phyloP scores from a whole-genome alignment of 495 filamentous ascomycete species.

The Penicillium odoratum region DNA sequence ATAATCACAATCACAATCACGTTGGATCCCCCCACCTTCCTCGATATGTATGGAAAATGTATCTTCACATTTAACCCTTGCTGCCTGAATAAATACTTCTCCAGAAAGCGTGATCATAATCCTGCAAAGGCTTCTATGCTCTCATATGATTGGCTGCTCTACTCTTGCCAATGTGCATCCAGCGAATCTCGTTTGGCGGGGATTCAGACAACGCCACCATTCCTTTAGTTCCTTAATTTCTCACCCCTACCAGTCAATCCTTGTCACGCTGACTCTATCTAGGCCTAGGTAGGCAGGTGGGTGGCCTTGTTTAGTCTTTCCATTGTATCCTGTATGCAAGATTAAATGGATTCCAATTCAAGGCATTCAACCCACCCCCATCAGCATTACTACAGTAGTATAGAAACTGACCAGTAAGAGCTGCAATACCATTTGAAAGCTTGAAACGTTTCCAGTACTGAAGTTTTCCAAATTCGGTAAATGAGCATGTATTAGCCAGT shows the following conservation, averaged over 20 bases:
- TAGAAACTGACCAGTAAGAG: no score
- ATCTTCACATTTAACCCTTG: conserved; percentile 10
- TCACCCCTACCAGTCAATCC: not conserved
- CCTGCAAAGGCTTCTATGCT: not conserved
- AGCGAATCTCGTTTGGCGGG: conserved; percentile 7
- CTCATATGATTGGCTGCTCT: conserved; percentile 11
- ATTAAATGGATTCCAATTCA: no score
- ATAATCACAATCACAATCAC: no score
- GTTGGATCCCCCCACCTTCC: no score
- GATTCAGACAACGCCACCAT: not conserved
- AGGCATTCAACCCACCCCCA: not conserved
- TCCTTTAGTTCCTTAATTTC: conserved; percentile 1
- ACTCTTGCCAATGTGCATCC: conserved; percentile 1
- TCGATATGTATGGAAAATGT: no score
- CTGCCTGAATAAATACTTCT: conserved; percentile 6
- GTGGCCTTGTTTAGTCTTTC: not conserved
- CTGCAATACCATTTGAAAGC: no score
- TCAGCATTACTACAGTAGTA: no score
- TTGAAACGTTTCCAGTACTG: no score
- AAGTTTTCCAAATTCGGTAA: no score
- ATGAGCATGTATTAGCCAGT: no score
- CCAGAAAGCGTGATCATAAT: not conserved
- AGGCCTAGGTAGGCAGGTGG: not conserved
- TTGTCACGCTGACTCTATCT: not conserved
- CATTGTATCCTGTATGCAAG: no score